Evolutionary conservation across 2,329 filamentous ascomycete genomes (phyloP).

Genomic region (Aspergillus melleus): DNA sequence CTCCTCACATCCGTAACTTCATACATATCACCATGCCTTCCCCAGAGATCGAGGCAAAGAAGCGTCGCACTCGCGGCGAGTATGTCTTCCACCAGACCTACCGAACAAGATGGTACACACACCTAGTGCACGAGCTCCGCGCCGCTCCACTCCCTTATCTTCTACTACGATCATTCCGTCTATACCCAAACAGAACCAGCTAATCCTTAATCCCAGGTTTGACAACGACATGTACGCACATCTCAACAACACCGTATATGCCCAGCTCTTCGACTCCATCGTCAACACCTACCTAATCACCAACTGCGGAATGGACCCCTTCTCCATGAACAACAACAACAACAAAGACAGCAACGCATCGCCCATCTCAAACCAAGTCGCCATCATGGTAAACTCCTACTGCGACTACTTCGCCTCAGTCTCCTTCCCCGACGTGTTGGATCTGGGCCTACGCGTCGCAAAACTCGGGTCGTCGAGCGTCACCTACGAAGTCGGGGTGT

Average conservation of each 20-base stretch:
- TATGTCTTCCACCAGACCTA: constrained; percentile 81
- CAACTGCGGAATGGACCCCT: constrained; percentile 71
- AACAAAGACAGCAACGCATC: background rate
- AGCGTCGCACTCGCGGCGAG: constrained; percentile 62
- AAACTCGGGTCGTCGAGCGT: constrained; percentile 85
- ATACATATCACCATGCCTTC: constrained; percentile 21
- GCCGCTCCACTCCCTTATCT: too few species aligned
- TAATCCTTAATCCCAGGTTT: constrained; percentile 57
- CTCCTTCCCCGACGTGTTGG: constrained; percentile 77
- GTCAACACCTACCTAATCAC: constrained; percentile 86
- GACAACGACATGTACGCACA: constrained; percentile 97
- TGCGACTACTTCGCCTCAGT: constrained; percentile 83
- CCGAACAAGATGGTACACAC: constrained; percentile 73
- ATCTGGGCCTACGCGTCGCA: constrained; percentile 78
- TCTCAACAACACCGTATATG: constrained; percentile 88
- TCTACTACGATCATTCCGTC: background rate
- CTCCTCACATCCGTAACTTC: background rate
- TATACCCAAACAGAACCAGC: background rate
- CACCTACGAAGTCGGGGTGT: constrained; percentile 85
- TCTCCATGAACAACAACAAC: constrained; percentile 48
- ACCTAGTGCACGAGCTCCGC: background rate
- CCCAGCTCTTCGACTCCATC: constrained; percentile 83
- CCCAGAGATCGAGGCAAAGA: constrained; percentile 53
- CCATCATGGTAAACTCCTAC: constrained; percentile 80
- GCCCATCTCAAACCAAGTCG: constrained; percentile 58